Conservation (phyloP, 495 filamentous ascomycete species). For the Usnea hakonensis region DNA sequence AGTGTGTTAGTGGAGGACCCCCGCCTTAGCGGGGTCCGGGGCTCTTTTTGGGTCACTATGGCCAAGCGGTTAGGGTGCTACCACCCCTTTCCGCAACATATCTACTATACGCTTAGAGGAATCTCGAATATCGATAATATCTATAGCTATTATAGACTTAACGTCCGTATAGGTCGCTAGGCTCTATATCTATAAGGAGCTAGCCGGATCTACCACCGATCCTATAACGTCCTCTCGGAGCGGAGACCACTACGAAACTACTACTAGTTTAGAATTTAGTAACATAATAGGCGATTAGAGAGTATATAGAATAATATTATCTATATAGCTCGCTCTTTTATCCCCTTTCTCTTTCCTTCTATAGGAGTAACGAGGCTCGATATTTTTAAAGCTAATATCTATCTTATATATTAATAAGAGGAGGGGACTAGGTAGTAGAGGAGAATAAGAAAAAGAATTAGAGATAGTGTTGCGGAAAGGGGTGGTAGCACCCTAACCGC, state of each 20-base stretch:
- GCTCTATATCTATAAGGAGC: neutral
- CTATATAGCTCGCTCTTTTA: neutral
- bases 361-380: too few relatives aligned
- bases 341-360: neutral
- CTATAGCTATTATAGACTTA: neutral
- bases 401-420: neutral
- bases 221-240: neutral
- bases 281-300: neutral
- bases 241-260: neutral
- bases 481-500: too few relatives aligned
- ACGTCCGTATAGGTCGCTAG: neutral
- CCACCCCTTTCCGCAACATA: too few relatives aligned
- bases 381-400: too few relatives aligned
- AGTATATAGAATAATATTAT: neutral
- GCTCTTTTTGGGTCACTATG: too few relatives aligned
- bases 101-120: too few relatives aligned
- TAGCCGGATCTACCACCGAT: neutral
- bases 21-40: too few relatives aligned
- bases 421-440: neutral
- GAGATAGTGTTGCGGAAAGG: too few relatives aligned
- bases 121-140: constrained; percentile 3
- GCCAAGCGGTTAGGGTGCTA: too few relatives aligned
- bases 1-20: too few relatives aligned
- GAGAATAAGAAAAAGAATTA: neutral
- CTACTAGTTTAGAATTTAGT: neutral